Evolutionary conservation across 352 stramenopile species (phyloP), one percentile per base, ranked within the genome.

Genomic region (Globisporangium takayamanum): DNA sequence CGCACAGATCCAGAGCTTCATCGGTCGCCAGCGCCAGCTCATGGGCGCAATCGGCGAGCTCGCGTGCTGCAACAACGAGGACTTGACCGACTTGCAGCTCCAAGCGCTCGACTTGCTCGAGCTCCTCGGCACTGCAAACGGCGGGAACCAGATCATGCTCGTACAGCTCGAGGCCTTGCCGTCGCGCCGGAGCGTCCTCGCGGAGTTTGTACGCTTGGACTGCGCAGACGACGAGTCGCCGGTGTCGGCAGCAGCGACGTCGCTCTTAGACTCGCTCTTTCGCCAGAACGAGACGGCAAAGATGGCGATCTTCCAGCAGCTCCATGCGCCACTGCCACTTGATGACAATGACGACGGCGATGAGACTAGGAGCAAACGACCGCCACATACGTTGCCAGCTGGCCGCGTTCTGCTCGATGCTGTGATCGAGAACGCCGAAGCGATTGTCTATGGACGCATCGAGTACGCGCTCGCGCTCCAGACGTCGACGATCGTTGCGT

Each of bases 241-340:
- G 14, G 69, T 92, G 25, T 68, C 66, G 45, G 76, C 72, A n/a
- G 77, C 80, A 5, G 72, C 75, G 5, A 86, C 78, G 16, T 71
- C 71, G 42, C 61, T 90, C 15, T 62, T 92, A 15, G 77, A 90
- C 30, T 58, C 66, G 0, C 62, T 92, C 18, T 89, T 90, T 45
- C 55, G 69, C 25, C 72, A 83, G 39, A 90, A 88, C 47, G 75
- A 89, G 37, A 73, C 74, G 12, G 70, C 78, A 0, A 75, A 77
- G 42, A 89, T 90, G 75, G 69, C 77, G 3, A 73, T 92, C 5
- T 69, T 92, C 22, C 83, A 92, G 68, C 74, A 89, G 47, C 67
- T 70, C 60, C 80, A 73, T 66, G 70, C 75, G 10, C 75, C 82
- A 6, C 78, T 78, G 20, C 69, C 69, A 0, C 58, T 63, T 1